These are phyloP conservation scores for Ophiocordyceps camponoti-leonardi DNA, from an alignment of 2,329 filamentous ascomycete genomes.

Conservation along the genomic window DNA sequence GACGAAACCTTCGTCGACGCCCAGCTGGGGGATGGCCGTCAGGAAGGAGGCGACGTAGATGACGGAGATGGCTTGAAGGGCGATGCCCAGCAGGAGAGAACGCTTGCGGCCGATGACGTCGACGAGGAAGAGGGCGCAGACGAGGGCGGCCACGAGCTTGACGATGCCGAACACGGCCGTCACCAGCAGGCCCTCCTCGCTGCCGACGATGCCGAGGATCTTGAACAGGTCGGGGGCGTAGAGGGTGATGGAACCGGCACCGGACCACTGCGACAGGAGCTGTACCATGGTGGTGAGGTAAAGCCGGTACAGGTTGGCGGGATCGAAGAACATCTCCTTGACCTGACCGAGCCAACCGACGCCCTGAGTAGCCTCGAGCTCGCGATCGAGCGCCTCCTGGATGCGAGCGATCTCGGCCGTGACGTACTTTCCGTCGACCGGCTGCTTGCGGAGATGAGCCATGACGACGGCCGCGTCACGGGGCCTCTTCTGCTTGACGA, in stretches of 20 bases:
- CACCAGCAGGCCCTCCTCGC: slow-evolving; percentile 51
- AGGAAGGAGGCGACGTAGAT: slow-evolving; percentile 45
- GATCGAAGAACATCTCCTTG: slow-evolving; percentile 50
- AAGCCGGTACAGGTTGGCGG: slow-evolving; percentile 55
- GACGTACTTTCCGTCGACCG: slow-evolving; percentile 43
- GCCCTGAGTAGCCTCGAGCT: slow-evolving; percentile 54
- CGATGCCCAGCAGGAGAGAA: slow-evolving; percentile 41
- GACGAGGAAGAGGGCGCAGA: slow-evolving; percentile 63
- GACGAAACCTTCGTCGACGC: slow-evolving; percentile 27
- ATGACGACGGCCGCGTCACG: slow-evolving; percentile 41
- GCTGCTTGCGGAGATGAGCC: slow-evolving; percentile 38
- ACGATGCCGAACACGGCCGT: slow-evolving; percentile 63
- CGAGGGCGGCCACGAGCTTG: slow-evolving; percentile 48
- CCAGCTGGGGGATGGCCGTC: slow-evolving; percentile 41
- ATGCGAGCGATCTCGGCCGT: slow-evolving; percentile 45
- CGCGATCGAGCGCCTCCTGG: slow-evolving; percentile 46
- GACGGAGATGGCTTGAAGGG: slow-evolving; percentile 42
- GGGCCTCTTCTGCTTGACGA: slow-evolving; percentile 45
- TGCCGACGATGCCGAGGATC: slow-evolving; percentile 52
- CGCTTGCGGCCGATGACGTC: slow-evolving; percentile 64
- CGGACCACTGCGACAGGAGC: slow-evolving; percentile 57
- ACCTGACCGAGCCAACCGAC: slow-evolving; percentile 46
- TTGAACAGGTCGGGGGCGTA: slow-evolving; percentile 61
- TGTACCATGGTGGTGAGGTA: slow-evolving; percentile 53
- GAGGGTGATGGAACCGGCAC: slow-evolving; percentile 57